phyloP scores from a whole-genome alignment of 1,284 basidiomycete species.

The Ustilago hordei region DNA sequence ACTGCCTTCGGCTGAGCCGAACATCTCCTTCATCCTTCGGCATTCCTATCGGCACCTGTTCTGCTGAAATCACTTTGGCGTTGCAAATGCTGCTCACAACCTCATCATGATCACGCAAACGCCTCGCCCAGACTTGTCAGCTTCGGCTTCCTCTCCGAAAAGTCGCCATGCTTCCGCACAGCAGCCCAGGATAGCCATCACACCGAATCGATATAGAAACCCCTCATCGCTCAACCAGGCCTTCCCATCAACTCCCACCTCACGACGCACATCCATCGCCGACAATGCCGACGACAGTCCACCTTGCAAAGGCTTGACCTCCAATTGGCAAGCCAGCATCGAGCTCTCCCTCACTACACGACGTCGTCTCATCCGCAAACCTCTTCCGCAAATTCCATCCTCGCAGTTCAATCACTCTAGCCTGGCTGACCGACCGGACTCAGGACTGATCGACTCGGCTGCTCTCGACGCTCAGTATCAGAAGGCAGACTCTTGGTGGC shows the following conservation, averaged over 20 bases:
- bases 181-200: constrained; percentile 23
- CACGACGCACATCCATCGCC: constrained; percentile 26
- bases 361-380: constrained; percentile 60
- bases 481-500: constrained; percentile 51
- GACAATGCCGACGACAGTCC: constrained; percentile 13
- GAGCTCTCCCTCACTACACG: constrained; percentile 57
- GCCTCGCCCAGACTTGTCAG: constrained; percentile 11
- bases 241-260: constrained; percentile 17
- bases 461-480: constrained; percentile 29
- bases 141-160: constrained; percentile 18
- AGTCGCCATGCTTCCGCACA: constrained; percentile 9
- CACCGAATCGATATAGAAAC: constrained; percentile 32
- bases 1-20: not conserved
- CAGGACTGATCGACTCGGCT: constrained; percentile 15
- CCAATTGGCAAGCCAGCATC: constrained; percentile 54
- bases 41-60: not conserved
- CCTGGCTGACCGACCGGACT: constrained; percentile 1
- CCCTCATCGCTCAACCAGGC: constrained; percentile 18
- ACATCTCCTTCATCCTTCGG: not conserved
- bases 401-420: not conserved
- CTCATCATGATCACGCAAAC: constrained; percentile 34
- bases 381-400: constrained; percentile 54
- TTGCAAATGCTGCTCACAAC: not conserved
- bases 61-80: not conserved
- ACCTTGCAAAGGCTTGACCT: constrained; percentile 23